phyloP scores from a whole-genome alignment of 169 alveolate species.

The Plasmodium malariae region DNA sequence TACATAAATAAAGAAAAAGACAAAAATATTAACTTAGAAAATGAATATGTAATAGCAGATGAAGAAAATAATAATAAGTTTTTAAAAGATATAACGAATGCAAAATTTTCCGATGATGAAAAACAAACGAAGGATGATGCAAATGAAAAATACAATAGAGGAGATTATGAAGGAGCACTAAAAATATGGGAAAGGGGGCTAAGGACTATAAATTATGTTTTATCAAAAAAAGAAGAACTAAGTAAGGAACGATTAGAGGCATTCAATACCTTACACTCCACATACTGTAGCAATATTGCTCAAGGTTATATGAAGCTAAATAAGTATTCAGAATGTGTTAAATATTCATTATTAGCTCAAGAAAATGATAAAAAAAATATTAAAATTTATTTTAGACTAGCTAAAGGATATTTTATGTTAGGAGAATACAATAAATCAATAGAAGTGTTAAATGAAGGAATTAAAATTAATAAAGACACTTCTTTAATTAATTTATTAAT shows the following conservation, averaged over 20 bases:
- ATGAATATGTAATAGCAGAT: background rate
- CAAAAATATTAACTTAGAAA: background rate
- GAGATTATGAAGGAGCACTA: conserved; percentile 68
- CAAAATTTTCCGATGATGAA: conserved; percentile 26
- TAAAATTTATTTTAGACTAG: conserved; percentile 58
- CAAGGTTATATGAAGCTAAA: conserved; percentile 66
- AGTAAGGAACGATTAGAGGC: conserved; percentile 28
- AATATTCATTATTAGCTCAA: conserved; percentile 64
- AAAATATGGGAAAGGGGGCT: conserved; percentile 72
- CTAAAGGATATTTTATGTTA: conserved; percentile 75
- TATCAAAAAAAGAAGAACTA: conserved; percentile 69
- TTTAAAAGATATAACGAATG: background rate
- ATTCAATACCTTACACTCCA: conserved; percentile 43
- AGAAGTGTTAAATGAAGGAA: conserved; percentile 71
- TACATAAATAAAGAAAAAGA: background rate
- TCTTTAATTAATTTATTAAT: conserved; percentile 59
- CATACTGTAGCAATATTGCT: conserved; percentile 73
- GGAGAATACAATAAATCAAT: conserved; percentile 65
- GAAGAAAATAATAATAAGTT: background rate
- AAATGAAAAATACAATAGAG: conserved; percentile 60
- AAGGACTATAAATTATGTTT: conserved; percentile 53
- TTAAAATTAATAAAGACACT: conserved; percentile 40
- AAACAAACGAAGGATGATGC: conserved; percentile 73
- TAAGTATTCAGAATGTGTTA: conserved; percentile 73
- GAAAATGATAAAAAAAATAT: conserved; percentile 54